Conservation (phyloP, 495 filamentous ascomycete species). For the Echria macrotheca region DNA sequence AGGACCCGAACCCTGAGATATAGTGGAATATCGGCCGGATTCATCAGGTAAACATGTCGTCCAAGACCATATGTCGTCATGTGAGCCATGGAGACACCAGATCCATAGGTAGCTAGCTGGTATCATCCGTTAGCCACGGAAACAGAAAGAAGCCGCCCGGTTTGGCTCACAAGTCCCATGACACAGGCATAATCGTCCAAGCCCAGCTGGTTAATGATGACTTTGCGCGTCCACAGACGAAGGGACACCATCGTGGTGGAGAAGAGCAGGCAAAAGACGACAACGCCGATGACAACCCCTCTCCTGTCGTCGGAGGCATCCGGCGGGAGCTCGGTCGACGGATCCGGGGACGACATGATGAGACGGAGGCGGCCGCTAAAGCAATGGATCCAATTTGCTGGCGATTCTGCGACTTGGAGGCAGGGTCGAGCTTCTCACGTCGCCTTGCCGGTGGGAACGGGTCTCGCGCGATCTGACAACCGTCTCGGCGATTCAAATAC, state of each 20-base stretch:
- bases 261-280: conserved; percentile 14
- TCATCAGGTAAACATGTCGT: conserved; percentile 19
- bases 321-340: conserved; percentile 14
- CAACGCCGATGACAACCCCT: conserved; percentile 16
- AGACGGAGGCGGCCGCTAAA: neutral
- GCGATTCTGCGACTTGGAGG: too few species aligned
- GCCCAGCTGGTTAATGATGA: conserved; percentile 21
- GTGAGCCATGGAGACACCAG: conserved; percentile 19
- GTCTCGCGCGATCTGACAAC: too few species aligned
- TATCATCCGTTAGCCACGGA: neutral
- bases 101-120: conserved; percentile 13
- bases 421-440: too few species aligned
- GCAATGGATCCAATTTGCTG: too few species aligned
- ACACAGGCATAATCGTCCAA: conserved; percentile 24
- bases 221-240: conserved; percentile 20
- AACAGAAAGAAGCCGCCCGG: too few species aligned
- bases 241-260: conserved; percentile 19
- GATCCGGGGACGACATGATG: neutral
- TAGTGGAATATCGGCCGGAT: conserved; percentile 12
- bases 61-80: conserved; percentile 25
- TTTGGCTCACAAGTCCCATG: conserved; percentile 17
- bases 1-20: conserved; percentile 17
- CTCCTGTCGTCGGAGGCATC: conserved; percentile 17
- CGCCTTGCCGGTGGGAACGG: too few species aligned
- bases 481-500: too few species aligned